Base-by-base conservation (phyloP, 2,329 filamentous ascomycete species). In the Davidsoniella virescens region DNA sequence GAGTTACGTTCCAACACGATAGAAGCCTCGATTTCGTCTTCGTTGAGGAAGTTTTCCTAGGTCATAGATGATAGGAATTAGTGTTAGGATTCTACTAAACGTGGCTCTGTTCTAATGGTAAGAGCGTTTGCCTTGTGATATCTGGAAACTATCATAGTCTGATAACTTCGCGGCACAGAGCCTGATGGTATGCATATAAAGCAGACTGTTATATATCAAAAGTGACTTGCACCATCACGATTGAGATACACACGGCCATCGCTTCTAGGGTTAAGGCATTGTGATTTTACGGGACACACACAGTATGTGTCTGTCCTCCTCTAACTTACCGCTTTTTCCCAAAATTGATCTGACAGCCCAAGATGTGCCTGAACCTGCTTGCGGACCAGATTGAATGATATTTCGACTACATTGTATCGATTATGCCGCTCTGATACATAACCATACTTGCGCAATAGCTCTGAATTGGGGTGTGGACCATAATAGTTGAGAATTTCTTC, bases 401-500 rank as follows among this genome's bases (percentile, higher is more conserved):
- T 65, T 61, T 95, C 88, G 1, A 85, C 82, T 1, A 94, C 85
- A 57, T 94, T 87, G 62, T 87, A 87, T 39, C 80, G 71, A 8
- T 78, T 68, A 58, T 94, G 88, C 56, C 80, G 81, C 25, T 75
- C 66, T 0, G 86, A 90, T n/a, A 87, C 78, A 59, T 94, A 94
- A 16, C 88, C 88, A 57, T 94, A 94, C 12, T 87, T 73, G 36
- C 88, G 73, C 9, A 94, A 71, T 6, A 94, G 69, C 59, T 95
- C 87, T 1, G 84, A 82, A 53, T 84, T 83, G 8, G 87, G 83
- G 2, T 93, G 75, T 5, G 87, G 80, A 0, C 88, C 88, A 57
- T 94, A 94, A 65, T 94, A 88, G 62, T 94, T 94, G 60, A 88
- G 76, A 16, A 94, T 76, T 62, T 94, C 84, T 51, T 86, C 76